phyloP scores from a whole-genome alignment of 139 green algal species.

The Chlorella sp. region DNA sequence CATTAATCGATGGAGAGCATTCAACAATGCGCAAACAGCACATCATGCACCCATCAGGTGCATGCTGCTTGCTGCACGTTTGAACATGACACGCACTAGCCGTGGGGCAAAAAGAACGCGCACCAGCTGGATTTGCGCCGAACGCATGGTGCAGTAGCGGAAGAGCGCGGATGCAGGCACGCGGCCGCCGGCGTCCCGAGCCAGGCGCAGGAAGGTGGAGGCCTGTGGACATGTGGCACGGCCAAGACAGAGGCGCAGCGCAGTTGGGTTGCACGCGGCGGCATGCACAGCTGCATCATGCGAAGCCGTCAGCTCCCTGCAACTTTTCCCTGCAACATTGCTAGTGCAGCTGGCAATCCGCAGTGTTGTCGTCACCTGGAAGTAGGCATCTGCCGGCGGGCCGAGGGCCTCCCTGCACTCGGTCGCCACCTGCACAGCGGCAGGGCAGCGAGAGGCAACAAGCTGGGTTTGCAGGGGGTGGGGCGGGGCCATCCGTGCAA shows the following conservation, averaged over 20 bases:
- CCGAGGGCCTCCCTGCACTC: constrained; percentile 55
- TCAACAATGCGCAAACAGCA: too few relatives aligned
- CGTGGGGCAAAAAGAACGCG: background rate
- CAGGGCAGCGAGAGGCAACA: too few relatives aligned
- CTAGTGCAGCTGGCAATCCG: background rate
- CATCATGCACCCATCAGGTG: too few relatives aligned
- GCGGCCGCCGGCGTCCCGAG: constrained; percentile 56
- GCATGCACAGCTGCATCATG: background rate
- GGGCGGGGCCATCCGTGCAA: too few relatives aligned
- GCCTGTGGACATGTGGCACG: constrained; percentile 21
- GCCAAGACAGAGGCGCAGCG: background rate
- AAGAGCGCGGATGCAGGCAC: constrained; percentile 61
- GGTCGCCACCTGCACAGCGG: constrained; percentile 47
- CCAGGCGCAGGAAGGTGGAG: constrained; percentile 64
- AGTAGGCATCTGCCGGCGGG: constrained; percentile 50
- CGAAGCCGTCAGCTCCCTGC: background rate
- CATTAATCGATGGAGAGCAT: too few relatives aligned
- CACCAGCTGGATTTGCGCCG: constrained; percentile 61
- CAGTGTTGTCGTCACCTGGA: too few relatives aligned
- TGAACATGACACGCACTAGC: too few relatives aligned
- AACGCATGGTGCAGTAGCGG: constrained; percentile 59
- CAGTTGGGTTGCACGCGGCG: background rate
- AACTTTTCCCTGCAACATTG: background rate
- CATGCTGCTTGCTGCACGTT: too few relatives aligned
- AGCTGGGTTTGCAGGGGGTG: background rate